Conservation (phyloP, 805 yeast species). For the Schizosaccharomyces lindneri region DNA sequence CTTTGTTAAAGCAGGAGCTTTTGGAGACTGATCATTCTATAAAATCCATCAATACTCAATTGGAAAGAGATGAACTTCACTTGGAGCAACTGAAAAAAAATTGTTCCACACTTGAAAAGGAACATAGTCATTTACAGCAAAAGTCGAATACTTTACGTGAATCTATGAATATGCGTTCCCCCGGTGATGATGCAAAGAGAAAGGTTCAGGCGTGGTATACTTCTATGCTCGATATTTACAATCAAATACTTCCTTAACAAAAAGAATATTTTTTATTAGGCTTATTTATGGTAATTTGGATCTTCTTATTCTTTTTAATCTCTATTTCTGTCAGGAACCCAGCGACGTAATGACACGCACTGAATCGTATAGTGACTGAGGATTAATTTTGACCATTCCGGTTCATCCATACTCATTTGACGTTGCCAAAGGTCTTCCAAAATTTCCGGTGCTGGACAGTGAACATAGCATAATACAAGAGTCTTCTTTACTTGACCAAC, state of each 20-base stretch:
- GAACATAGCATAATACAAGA: slow-evolving; percentile 43
- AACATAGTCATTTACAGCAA: not conserved
- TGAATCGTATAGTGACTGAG: not conserved
- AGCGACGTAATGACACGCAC: not conserved
- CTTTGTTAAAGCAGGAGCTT: not conserved
- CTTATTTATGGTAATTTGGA: too few species aligned
- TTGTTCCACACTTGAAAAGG: not conserved
- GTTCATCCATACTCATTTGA: not conserved
- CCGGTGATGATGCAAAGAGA: not conserved
- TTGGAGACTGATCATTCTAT: not conserved
- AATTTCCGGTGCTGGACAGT: slow-evolving; percentile 17
- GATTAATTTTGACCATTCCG: not conserved
- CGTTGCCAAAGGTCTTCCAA: not conserved
- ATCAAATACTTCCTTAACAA: not conserved
- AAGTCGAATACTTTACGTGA: not conserved
- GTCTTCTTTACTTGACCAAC: slow-evolving; percentile 69
- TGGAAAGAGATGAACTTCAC: not conserved
- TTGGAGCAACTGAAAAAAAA: not conserved
- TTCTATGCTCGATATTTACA: not conserved
- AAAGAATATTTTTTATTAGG: not conserved
- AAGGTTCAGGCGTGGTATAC: not conserved
- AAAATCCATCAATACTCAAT: not conserved
- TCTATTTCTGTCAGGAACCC: slow-evolving; percentile 4
- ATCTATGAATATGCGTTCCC: not conserved
- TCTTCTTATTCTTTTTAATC: not conserved